Percentiles rank a stretch among this genome's conserved stretches.
phyloP scores from a whole-genome alignment of 441 rosid species.

The Gossypium davidsonii region DNA sequence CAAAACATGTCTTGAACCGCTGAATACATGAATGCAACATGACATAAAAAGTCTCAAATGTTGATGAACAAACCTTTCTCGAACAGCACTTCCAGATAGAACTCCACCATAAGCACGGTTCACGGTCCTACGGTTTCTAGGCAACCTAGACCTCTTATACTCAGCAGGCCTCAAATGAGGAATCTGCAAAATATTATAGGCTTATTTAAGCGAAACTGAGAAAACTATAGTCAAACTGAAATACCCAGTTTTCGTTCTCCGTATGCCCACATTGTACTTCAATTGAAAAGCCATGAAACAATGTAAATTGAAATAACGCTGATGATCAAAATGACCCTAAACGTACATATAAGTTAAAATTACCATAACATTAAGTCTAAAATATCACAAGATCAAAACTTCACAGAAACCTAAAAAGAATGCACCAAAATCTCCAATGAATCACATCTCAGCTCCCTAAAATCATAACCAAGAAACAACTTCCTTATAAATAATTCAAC shows the following conservation, averaged over 20 bases:
- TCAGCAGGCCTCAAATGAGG: slow-evolving; percentile 23
- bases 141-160: slow-evolving; percentile 19
- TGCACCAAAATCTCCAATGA: neutral
- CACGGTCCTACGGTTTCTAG: slow-evolving; percentile 17
- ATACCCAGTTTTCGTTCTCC: neutral
- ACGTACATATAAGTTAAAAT: neutral
- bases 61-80: slow-evolving; percentile 15
- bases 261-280: neutral
- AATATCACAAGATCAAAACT: neutral
- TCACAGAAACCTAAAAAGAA: neutral
- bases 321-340: neutral
- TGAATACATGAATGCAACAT: too few species aligned
- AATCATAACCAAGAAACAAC: neutral
- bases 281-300: neutral
- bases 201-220: neutral
- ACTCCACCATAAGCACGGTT: slow-evolving; percentile 22
- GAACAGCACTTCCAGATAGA: slow-evolving; percentile 13
- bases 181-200: neutral
- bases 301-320: neutral
- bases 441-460: neutral
- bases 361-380: neutral
- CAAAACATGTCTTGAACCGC: neutral
- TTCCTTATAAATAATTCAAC: neutral
- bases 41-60: neutral
- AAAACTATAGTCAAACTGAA: neutral